Conservation (phyloP, 305 asterid species). For the Fraxinus paxiana region DNA sequence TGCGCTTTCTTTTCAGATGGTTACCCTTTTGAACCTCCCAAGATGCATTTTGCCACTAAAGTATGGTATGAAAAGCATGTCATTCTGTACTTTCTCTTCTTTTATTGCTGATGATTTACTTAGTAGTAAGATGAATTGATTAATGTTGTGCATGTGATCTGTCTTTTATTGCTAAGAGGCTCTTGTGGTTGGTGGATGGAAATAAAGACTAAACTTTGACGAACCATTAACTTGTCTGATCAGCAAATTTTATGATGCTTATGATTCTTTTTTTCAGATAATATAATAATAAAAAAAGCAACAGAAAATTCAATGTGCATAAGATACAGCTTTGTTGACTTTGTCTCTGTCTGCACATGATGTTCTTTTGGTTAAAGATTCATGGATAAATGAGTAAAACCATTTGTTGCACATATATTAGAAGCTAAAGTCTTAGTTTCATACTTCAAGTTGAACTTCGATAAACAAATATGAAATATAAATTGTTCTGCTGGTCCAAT, state of each 20-base stretch:
- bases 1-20: constrained; percentile 57
- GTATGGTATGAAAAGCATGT: constrained; percentile 68
- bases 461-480: neutral
- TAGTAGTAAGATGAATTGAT: constrained; percentile 15
- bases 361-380: neutral
- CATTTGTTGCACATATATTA: neutral
- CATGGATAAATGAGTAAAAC: neutral
- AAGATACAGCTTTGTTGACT: neutral
- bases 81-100: constrained; percentile 4
- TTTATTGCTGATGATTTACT: constrained; percentile 1
- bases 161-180: neutral
- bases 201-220: neutral
- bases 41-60: constrained; percentile 83
- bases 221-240: constrained; percentile 3
- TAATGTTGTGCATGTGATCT: constrained; percentile 11
- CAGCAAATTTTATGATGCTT: neutral
- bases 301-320: neutral
- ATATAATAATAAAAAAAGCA: neutral
- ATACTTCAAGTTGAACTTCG: neutral
- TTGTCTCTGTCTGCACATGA: neutral
- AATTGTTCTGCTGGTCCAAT: neutral
- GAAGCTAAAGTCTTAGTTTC: neutral
- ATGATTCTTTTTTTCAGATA: neutral
- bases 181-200: neutral
- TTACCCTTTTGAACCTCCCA: constrained; percentile 93